Evolutionary conservation across 179 eudicot species (phyloP).

Genomic region (Nepenthes alata): DNA sequence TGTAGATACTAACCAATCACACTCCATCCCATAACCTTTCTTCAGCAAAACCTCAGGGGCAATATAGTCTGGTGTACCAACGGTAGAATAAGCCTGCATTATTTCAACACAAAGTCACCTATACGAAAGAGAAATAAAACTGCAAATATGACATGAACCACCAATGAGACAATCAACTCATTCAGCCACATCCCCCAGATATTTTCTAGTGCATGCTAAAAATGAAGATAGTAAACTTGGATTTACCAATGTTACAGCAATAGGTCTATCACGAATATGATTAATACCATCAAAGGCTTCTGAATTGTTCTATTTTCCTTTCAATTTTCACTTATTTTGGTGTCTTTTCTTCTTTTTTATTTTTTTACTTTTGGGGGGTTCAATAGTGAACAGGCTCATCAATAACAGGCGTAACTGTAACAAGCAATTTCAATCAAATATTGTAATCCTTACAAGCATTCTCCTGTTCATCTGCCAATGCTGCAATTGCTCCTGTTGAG

Average conservation of each 20-base stretch:
- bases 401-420: neutral
- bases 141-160: neutral
- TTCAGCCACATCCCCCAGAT: too few species aligned
- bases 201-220: too few species aligned
- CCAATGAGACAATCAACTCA: too few species aligned
- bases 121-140: neutral
- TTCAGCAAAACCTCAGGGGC: slow-evolving; percentile 86
- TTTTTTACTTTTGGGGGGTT: neutral
- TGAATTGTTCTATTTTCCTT: neutral
- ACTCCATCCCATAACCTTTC: slow-evolving; percentile 85
- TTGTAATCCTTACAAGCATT: slow-evolving; percentile 50
- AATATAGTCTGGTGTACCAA: slow-evolving; percentile 90
- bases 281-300: neutral
- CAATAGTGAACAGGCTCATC: neutral
- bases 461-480: slow-evolving; percentile 87
- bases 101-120: slow-evolving; percentile 7
- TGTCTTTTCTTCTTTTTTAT: neutral
- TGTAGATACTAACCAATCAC: slow-evolving; percentile 49
- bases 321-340: neutral
- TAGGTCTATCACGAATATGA: too few species aligned
- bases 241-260: too few species aligned
- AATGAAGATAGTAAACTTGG: too few species aligned
- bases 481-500: slow-evolving; percentile 75
- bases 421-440: neutral
- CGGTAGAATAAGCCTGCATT: slow-evolving; percentile 81